These are phyloP conservation scores for Castanospermum australe DNA, from an alignment of 306 rosid species.

Conservation along the genomic window DNA sequence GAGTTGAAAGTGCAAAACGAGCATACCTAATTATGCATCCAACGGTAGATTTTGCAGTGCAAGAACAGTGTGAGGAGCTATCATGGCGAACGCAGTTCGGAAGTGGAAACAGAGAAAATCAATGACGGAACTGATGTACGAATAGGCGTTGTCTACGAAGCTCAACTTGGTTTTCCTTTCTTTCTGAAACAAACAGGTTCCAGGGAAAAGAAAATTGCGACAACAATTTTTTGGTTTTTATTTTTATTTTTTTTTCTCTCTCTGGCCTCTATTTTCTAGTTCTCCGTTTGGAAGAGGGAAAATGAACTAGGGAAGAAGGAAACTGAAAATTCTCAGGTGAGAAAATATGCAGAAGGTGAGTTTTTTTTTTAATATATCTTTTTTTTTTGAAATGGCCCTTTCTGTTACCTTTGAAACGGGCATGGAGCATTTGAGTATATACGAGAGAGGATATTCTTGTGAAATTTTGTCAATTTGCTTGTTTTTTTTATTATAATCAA, in stretches of 20 bases:
- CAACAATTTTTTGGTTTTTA: not conserved
- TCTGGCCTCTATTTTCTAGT: not conserved
- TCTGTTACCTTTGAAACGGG: too few species aligned
- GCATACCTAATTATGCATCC: not conserved
- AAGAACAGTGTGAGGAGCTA: not conserved
- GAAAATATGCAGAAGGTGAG: not conserved
- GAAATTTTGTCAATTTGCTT: too few species aligned
- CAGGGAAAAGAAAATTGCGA: not conserved
- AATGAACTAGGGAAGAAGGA: slow-evolving; percentile 41
- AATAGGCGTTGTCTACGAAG: slow-evolving; percentile 32
- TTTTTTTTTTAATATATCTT: not conserved
- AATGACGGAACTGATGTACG: slow-evolving; percentile 28
- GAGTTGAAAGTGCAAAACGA: too few species aligned
- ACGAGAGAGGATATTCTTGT: too few species aligned
- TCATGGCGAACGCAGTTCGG: not conserved
- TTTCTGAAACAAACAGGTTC: not conserved
- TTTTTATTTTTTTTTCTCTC: not conserved
- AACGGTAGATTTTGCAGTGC: not conserved
- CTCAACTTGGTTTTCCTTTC: not conserved
- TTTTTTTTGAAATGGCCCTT: not conserved
- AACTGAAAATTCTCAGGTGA: not conserved
- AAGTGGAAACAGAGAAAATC: slow-evolving; percentile 17
- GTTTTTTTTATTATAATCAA: too few species aligned
- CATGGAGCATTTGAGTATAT: too few species aligned
- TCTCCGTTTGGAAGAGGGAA: slow-evolving; percentile 42